Evolutionary conservation across 371 early-diverging fungal species (phyloP).

Genomic region (Mucor plumbeus): DNA sequence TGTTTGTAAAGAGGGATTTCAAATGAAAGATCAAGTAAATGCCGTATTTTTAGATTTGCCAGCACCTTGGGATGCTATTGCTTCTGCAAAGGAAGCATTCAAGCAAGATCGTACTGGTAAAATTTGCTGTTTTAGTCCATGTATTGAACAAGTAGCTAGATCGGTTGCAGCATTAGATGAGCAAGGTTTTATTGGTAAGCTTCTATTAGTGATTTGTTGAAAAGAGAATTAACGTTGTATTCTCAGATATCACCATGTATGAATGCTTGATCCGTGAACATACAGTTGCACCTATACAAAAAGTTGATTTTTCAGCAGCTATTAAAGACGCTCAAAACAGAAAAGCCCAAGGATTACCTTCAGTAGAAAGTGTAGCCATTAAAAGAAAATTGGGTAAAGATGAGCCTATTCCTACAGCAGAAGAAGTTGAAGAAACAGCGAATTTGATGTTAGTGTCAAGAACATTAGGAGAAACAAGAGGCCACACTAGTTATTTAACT

Average conservation of each 20-base stretch:
- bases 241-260: slow-evolving; percentile 79
- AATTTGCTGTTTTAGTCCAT: slow-evolving; percentile 94
- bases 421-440: slow-evolving; percentile 35
- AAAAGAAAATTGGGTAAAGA: slow-evolving; percentile 34
- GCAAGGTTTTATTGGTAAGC: slow-evolving; percentile 76
- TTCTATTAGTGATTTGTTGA: background rate
- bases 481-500: slow-evolving; percentile 93
- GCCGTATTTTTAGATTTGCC: slow-evolving; percentile 97
- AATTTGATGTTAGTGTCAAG: slow-evolving; percentile 46
- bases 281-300: slow-evolving; percentile 53
- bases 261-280: slow-evolving; percentile 76
- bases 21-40: slow-evolving; percentile 69
- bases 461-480: slow-evolving; percentile 57
- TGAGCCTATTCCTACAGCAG: slow-evolving; percentile 26
- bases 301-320: slow-evolving; percentile 57
- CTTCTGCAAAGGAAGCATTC: slow-evolving; percentile 81
- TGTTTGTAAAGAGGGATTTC: slow-evolving; percentile 93
- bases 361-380: slow-evolving; percentile 29
- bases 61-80: slow-evolving; percentile 95
- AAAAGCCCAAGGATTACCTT: slow-evolving; percentile 46
- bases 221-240: background rate
- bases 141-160: slow-evolving; percentile 93
- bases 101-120: slow-evolving; percentile 77
- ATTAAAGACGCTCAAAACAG: slow-evolving; percentile 49
- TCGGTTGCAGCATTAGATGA: slow-evolving; percentile 78